phyloP scores from a whole-genome alignment of 1,284 basidiomycete genomes.

The Uromyces viciae-fabae region DNA sequence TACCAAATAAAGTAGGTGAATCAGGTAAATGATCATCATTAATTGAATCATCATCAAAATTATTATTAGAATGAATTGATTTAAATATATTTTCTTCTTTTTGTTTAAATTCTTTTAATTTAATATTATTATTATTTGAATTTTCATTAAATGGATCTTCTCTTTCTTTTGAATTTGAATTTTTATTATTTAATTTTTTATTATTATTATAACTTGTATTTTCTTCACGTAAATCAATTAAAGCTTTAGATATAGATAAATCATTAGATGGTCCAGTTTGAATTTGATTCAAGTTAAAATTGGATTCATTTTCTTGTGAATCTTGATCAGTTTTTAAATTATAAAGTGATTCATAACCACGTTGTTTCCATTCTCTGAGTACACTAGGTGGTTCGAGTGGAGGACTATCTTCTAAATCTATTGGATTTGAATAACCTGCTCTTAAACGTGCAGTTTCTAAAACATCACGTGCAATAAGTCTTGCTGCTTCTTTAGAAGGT shows the following conservation, averaged over 20 bases:
- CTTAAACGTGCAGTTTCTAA: constrained; percentile 49
- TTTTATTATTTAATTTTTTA: neutral
- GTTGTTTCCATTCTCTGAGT: constrained; percentile 36
- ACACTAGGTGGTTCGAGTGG: constrained; percentile 40
- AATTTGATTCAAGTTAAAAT: neutral
- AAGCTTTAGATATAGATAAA: constrained; percentile 14
- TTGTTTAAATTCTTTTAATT: too few species aligned
- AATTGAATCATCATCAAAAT: neutral
- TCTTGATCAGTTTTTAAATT: constrained; percentile 7
- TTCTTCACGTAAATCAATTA: constrained; percentile 23
- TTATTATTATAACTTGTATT: neutral
- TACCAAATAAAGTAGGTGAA: constrained; percentile 39
- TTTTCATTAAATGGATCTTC: constrained; percentile 24
- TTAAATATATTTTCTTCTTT: too few species aligned
- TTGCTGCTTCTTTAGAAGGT: constrained; percentile 54
- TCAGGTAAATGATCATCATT: neutral
- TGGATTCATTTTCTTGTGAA: neutral
- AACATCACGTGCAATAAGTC: constrained; percentile 53
- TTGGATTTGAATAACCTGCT: constrained; percentile 40
- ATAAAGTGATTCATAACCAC: constrained; percentile 36
- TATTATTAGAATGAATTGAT: too few species aligned
- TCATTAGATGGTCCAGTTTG: constrained; percentile 21
- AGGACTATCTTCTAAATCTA: constrained; percentile 38
- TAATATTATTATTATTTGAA: too few species aligned
- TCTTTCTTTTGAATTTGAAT: neutral